Conservation (phyloP, 2,329 filamentous ascomycete genomes). For the Aspergillus sp. region DNA sequence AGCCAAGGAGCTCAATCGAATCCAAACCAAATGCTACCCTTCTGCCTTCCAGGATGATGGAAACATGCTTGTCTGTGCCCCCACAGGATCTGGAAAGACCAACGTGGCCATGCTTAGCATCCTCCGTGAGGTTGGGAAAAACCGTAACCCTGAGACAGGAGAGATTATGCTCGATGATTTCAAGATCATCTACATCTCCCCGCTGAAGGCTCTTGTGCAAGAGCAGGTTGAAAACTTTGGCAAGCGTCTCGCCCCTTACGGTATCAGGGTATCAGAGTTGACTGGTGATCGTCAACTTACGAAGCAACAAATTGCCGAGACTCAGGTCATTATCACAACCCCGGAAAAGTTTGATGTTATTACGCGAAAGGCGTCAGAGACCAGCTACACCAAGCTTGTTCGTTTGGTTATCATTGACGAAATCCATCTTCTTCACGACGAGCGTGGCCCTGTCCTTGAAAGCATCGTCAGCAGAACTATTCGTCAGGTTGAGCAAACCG, state of each 20-base stretch:
- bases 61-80: slow-evolving; percentile 96
- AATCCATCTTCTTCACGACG: slow-evolving; percentile 95
- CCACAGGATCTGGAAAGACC: slow-evolving; percentile 95
- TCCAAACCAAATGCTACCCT: slow-evolving; percentile 91
- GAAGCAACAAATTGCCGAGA: slow-evolving; percentile 97
- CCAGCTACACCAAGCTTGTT: slow-evolving; percentile 96
- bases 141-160: slow-evolving; percentile 84
- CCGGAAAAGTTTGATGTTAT: slow-evolving; percentile 99
- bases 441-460: slow-evolving; percentile 92
- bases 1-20: slow-evolving; percentile 85
- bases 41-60: slow-evolving; percentile 90
- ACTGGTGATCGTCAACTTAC: slow-evolving; percentile 97
- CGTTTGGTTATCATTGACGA: slow-evolving; percentile 95
- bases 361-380: slow-evolving; percentile 93
- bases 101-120: slow-evolving; percentile 98
- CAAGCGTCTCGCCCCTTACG: slow-evolving; percentile 83
- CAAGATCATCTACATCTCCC: slow-evolving; percentile 98
- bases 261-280: slow-evolving; percentile 89
- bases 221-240: slow-evolving; percentile 98
- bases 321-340: slow-evolving; percentile 96
- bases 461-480: slow-evolving; percentile 96
- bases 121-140: slow-evolving; percentile 92
- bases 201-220: slow-evolving; percentile 91
- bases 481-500: slow-evolving; percentile 87
- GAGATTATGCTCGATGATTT: slow-evolving; percentile 94